phyloP scores from a whole-genome alignment of 805 yeast genomes.

The Kuraishia cidri region DNA sequence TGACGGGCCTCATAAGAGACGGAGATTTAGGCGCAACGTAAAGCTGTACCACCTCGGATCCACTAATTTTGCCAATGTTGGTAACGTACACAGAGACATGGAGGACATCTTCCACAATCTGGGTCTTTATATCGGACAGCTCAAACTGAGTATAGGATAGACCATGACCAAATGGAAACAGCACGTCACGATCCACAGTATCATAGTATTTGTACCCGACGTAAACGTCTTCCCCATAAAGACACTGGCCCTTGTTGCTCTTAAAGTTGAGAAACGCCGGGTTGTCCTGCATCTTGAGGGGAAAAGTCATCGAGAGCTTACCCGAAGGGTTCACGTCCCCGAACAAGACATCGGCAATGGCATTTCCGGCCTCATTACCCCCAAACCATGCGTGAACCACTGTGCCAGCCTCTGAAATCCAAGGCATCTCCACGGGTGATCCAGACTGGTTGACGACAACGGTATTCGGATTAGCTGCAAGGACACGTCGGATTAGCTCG shows the following conservation, averaged over 20 bases:
- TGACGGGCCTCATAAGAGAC: slow-evolving; percentile 37
- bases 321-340: slow-evolving; percentile 36
- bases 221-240: slow-evolving; percentile 36
- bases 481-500: too few relatives aligned
- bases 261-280: slow-evolving; percentile 27
- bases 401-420: slow-evolving; percentile 22
- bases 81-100: too few relatives aligned
- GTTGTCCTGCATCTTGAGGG: slow-evolving; percentile 20
- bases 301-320: slow-evolving; percentile 30
- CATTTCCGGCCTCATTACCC: slow-evolving; percentile 31
- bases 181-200: slow-evolving; percentile 21
- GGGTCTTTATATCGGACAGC: too few relatives aligned
- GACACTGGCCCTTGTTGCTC: slow-evolving; percentile 24
- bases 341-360: slow-evolving; percentile 32
- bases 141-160: too few relatives aligned
- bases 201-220: slow-evolving; percentile 36
- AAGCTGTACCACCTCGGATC: slow-evolving; percentile 47
- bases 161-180: slow-evolving; percentile 36
- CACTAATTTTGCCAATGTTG: slow-evolving; percentile 36
- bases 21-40: slow-evolving; percentile 29
- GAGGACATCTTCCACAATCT: too few relatives aligned
- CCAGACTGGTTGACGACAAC: slow-evolving; percentile 30
- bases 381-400: slow-evolving; percentile 27
- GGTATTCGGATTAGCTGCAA: slow-evolving; percentile 23
- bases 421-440: slow-evolving; percentile 30